These are phyloP conservation scores for Puccinia horiana DNA, from an alignment of 1,284 basidiomycete genomes.

Conservation along the genomic window DNA sequence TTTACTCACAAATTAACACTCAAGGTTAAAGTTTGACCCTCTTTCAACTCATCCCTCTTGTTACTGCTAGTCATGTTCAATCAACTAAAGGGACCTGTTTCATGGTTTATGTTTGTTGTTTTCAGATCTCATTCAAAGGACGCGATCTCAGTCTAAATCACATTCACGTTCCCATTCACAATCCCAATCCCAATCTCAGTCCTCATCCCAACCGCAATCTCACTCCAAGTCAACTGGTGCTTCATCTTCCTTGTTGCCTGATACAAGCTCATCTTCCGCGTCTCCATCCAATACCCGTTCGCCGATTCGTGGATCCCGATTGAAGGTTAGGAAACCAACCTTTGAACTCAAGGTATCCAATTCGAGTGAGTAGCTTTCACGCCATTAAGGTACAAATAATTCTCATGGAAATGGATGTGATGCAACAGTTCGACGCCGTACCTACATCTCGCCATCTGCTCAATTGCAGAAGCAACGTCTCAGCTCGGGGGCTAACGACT, in stretches of 20 bases:
- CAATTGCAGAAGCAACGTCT: conserved; percentile 17
- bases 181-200: not conserved
- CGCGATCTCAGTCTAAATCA: not conserved
- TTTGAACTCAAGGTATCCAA: conserved; percentile 31
- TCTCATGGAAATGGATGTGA: not conserved
- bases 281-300: conserved; percentile 28
- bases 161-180: not conserved
- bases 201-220: not conserved
- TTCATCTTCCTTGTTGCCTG: conserved; percentile 5
- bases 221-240: conserved; percentile 11
- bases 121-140: conserved; percentile 12
- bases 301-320: not conserved
- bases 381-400: not conserved
- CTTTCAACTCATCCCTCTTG: not conserved
- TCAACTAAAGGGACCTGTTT: not conserved
- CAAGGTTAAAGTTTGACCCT: conserved; percentile 14
- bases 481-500: not conserved
- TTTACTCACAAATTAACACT: conserved; percentile 49
- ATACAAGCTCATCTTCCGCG: not conserved
- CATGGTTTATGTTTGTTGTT: not conserved
- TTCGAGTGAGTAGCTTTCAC: conserved; percentile 7
- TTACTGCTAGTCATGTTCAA: not conserved
- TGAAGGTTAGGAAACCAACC: conserved; percentile 20
- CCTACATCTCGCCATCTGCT: conserved; percentile 4
- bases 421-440: conserved; percentile 9